Base-by-base conservation (phyloP, 805 yeast genomes). In the Hanseniaspora guilliermondii region DNA sequence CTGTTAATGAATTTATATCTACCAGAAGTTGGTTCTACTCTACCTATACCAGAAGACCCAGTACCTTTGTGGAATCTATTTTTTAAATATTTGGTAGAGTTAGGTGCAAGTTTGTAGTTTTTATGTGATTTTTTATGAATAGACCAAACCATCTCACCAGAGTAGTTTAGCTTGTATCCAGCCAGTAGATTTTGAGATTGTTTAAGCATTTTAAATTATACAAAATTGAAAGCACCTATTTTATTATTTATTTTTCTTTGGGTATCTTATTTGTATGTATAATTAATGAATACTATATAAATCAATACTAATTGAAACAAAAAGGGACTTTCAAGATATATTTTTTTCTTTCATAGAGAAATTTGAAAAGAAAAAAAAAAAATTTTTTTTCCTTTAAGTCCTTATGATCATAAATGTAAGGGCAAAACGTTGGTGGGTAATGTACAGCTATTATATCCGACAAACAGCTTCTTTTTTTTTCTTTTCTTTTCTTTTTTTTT, bases 11-110 rank as follows among this genome's bases (percentile, higher is more conserved):
- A 77, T 6, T 78, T 72, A 68, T 87, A 93, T 22, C 78, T 76
- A 53, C 95, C 97, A 57, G 74, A 76, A 36, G 75, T 73, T 53
- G 93, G 84, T 30, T 19, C 21, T 4, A 52, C 38, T 53, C 73
- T 75, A 66, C 99, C 99, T 58, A 87, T 79, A 68, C 97, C 97
- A 3, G 95, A 78, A 5, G 98, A 86, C 56, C 97, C 79, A 22
- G 97, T 93, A 73, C 99, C 99, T 68, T 93, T 93, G 72, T 93
- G 93, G 71, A 76, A 85, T 62, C 85, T 83, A 73, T 89, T 88
- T 70, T 93, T 91, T 63, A 98, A 97, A 66, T 87, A 87, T 64
- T 93, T 93, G 22, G 96, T 83, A 22, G 96, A 84, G 61, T 91
- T 72, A 5, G 95, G 77, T 65, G 30, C 22, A 11, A 49, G 47